Conservation (phyloP, 257 asterid species). For the Jacaranda mimosifolia region DNA sequence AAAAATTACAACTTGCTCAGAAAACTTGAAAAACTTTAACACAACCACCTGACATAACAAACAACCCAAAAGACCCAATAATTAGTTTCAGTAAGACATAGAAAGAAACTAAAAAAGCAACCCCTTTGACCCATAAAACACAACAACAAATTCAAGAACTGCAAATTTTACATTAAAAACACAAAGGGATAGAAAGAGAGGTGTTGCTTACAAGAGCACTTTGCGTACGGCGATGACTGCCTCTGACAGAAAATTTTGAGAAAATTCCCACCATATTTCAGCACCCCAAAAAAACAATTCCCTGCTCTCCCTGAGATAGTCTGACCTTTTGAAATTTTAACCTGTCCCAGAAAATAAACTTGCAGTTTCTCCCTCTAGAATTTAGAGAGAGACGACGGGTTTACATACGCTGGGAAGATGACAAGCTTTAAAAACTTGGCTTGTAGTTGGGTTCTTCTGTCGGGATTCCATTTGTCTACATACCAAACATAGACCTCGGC, state of each 20-base stretch:
- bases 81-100: neutral
- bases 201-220: slow-evolving; percentile 76
- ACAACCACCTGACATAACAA: neutral
- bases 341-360: neutral
- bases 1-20: slow-evolving; percentile 21
- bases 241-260: slow-evolving; percentile 78
- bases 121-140: neutral
- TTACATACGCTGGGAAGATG: slow-evolving; percentile 31
- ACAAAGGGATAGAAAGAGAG: neutral
- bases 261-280: slow-evolving; percentile 82
- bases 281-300: slow-evolving; percentile 24
- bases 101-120: neutral
- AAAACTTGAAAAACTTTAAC: slow-evolving; percentile 5
- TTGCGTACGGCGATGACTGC: slow-evolving; percentile 83
- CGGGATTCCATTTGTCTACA: slow-evolving; percentile 40
- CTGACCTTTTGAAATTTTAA: slow-evolving; percentile 9
- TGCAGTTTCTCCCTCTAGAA: slow-evolving; percentile 19
- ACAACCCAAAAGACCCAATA: neutral
- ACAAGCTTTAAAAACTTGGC: slow-evolving; percentile 33
- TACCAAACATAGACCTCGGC: neutral
- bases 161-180: neutral
- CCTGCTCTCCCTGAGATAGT: neutral
- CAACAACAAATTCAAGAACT: neutral
- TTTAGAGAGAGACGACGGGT: neutral
- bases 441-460: slow-evolving; percentile 43